Evolutionary conservation across 1,284 basidiomycete genomes (phyloP), one percentile per base, ranked within the genome.

Genomic region (Trametes polyzona): DNA sequence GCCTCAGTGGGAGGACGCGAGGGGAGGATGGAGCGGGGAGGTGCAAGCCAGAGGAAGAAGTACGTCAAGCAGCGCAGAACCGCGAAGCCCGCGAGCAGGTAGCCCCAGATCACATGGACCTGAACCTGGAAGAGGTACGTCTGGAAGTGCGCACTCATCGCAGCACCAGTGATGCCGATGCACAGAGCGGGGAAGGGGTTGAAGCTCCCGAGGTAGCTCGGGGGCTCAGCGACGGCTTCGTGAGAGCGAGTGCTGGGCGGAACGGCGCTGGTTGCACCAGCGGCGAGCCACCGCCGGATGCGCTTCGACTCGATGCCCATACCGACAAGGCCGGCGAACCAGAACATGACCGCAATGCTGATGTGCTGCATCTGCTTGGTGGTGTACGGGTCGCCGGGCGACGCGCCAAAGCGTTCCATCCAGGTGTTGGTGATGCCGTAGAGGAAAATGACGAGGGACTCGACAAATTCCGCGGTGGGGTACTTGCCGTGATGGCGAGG

Each of bases 291-390:
- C 54, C 78, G 77, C 21, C 92, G 83, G 30, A 95, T 73, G 26
- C 75, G 77, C 65, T 81, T 85, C 10, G 90, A 92, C 75, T 98
- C 96, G 57, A 98, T 85, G 14, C 89, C 86, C 85, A 98, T 92
- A 4, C 95, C 96, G 12, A 95, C 74, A 3, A 95, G 78, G 4
- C 96, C 96, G 10, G 92, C 94, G 67, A 95, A 96, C 88, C 93
- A 97, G 76, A 96, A 98, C 95, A 96, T 96, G 66, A 88, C 91
- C 69, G 95, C 95, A 60, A 98, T 98, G 55, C 90, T 87, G 62
- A 97, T 96, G 71, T 98, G 96, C 71, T 98, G 95, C 19, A 98
- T 84, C 71, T 98, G 87, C 75, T 96, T 97, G 47, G 95, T 91
- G 1, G 92, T 92, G 74, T 85, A 97, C 3, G 95, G 93, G 68